Conservation (phyloP, 495 filamentous ascomycete species). For the Parathielavia hyrcaniae region DNA sequence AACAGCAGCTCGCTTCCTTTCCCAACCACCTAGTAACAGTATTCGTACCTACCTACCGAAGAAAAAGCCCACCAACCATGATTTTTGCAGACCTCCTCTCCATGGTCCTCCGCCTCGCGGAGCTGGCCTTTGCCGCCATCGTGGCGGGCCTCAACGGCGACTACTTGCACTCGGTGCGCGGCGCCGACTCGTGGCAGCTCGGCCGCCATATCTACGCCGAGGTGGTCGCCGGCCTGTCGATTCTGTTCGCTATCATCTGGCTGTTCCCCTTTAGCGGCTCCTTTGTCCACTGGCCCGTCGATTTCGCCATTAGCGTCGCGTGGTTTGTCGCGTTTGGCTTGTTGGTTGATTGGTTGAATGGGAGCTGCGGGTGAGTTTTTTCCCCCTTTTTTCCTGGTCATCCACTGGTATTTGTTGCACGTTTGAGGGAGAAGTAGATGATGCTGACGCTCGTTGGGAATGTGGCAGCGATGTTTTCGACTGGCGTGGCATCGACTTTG, state of each 20-base stretch:
- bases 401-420: neutral
- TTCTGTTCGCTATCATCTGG: constrained; percentile 45
- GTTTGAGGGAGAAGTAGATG: no score
- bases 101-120: constrained; percentile 42
- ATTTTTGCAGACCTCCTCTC: constrained; percentile 36
- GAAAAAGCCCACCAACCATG: constrained; percentile 28
- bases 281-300: constrained; percentile 47
- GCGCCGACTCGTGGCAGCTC: constrained; percentile 33
- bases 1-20: no score
- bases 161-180: constrained; percentile 35
- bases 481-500: constrained; percentile 83
- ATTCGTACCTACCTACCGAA: neutral
- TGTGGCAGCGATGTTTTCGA: constrained; percentile 71
- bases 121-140: constrained; percentile 44
- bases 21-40: no score
- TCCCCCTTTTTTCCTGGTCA: neutral
- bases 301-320: constrained; percentile 52
- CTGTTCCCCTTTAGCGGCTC: constrained; percentile 42
- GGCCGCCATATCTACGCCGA: constrained; percentile 47
- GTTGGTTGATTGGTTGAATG: constrained; percentile 47
- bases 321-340: constrained; percentile 64
- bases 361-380: constrained; percentile 51
- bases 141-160: constrained; percentile 44
- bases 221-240: constrained; percentile 42
- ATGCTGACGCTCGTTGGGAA: neutral